Evolutionary conservation across 352 stramenopile species (phyloP).

Genomic region (Elongisporangium anandrum): DNA sequence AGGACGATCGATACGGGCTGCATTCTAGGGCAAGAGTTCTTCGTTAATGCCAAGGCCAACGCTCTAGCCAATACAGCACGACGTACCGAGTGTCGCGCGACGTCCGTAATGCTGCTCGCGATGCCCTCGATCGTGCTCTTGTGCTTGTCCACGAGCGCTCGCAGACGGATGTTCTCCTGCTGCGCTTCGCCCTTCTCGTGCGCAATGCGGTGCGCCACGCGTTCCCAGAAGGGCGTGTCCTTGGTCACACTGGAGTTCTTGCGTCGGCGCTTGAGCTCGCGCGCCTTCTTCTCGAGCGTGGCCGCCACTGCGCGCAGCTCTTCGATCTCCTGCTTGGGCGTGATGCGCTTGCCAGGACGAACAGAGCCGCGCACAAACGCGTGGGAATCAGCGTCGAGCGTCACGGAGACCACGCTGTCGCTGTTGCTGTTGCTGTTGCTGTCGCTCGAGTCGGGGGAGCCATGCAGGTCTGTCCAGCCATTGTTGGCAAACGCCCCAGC

Average conservation of each 20-base stretch:
- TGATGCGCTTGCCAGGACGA: constrained; percentile 22
- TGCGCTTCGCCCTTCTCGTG: constrained; percentile 33
- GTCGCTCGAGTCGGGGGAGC: too few relatives aligned
- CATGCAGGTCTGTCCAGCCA: not conserved
- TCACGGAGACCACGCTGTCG: not conserved
- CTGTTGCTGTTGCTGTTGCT: not conserved
- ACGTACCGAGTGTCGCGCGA: not conserved
- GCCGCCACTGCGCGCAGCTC: constrained; percentile 30
- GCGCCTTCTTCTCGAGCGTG: constrained; percentile 40
- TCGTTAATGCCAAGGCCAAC: too few relatives aligned
- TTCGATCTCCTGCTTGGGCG: constrained; percentile 53
- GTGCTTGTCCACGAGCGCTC: constrained; percentile 33
- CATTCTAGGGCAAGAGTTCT: too few relatives aligned
- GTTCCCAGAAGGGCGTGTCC: constrained; percentile 36
- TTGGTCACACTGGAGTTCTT: constrained; percentile 5
- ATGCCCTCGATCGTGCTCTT: not conserved
- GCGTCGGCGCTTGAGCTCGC: constrained; percentile 23
- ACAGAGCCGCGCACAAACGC: not conserved
- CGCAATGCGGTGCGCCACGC: constrained; percentile 35
- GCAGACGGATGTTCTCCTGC: constrained; percentile 41
- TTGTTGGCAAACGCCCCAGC: not conserved
- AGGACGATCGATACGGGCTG: too few relatives aligned
- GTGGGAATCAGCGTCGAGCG: not conserved
- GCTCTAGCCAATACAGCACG: not conserved
- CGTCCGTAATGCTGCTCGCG: not conserved